These are phyloP conservation scores for Glarea lozoyensis DNA, from an alignment of 495 filamentous ascomycete genomes.

Conservation along the genomic window DNA sequence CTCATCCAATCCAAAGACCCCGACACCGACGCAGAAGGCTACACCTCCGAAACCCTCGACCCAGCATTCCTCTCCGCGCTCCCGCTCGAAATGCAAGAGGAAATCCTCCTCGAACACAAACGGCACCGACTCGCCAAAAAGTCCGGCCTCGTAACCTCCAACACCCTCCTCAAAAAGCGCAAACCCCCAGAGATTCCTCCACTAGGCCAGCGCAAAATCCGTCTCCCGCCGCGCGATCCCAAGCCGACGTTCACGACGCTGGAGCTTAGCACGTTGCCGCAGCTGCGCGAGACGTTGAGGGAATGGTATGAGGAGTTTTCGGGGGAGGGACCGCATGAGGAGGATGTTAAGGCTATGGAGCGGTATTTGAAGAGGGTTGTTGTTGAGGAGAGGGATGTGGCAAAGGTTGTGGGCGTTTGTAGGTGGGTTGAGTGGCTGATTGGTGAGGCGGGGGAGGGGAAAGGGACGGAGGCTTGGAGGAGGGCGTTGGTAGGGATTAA, in stretches of 20 bases:
- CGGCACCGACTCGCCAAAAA: constrained; percentile 43
- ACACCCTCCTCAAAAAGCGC: constrained; percentile 12
- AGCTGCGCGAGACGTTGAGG: constrained; percentile 51
- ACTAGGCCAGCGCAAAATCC: constrained; percentile 29
- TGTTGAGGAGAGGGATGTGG: constrained; percentile 62
- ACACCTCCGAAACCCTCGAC: constrained; percentile 42
- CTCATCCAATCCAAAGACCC: constrained; percentile 4
- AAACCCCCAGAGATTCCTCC: constrained; percentile 11
- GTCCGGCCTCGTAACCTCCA: constrained; percentile 24
- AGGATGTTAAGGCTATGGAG: constrained; percentile 65
- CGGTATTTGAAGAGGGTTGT: constrained; percentile 63
- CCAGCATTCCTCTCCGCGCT: constrained; percentile 70
- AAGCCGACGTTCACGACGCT: constrained; percentile 58
- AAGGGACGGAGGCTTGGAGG: constrained; percentile 27
- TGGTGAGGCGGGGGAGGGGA: constrained; percentile 34
- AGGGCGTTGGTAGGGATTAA: constrained; percentile 47
- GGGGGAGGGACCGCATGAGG: constrained; percentile 60
- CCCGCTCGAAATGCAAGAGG: constrained; percentile 68
- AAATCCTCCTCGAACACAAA: constrained; percentile 66
- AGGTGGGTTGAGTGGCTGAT: constrained; percentile 69
- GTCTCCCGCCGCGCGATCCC: constrained; percentile 40
- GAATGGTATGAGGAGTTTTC: constrained; percentile 60
- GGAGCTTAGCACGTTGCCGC: constrained; percentile 41
- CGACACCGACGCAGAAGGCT: constrained; percentile 15
- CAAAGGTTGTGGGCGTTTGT: constrained; percentile 58